These are phyloP conservation scores for Musa schizocarpa DNA, from an alignment of 176 grass and related monocot genomes.

Conservation along the genomic window DNA sequence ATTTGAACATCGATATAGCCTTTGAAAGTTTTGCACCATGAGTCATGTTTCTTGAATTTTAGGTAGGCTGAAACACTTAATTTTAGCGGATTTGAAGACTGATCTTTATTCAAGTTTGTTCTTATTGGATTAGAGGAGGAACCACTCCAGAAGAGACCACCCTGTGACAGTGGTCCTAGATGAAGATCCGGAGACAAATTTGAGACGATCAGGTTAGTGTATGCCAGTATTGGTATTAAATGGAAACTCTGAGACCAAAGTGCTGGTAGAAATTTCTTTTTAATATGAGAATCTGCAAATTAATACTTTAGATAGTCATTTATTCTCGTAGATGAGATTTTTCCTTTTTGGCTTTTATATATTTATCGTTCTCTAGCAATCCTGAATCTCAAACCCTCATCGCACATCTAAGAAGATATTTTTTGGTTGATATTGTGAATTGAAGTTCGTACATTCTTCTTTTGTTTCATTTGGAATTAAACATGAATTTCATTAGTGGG, in stretches of 20 bases:
- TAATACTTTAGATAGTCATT: background rate
- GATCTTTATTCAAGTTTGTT: background rate
- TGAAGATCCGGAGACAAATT: slow-evolving; percentile 2
- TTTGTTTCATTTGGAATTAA: too few relatives aligned
- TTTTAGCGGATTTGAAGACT: too few relatives aligned
- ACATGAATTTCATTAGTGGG: too few relatives aligned
- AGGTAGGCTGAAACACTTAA: too few relatives aligned
- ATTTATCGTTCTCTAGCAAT: background rate
- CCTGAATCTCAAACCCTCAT: background rate
- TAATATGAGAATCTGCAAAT: background rate
- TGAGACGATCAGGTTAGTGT: background rate
- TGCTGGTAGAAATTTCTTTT: background rate
- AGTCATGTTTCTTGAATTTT: too few relatives aligned
- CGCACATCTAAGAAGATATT: too few relatives aligned
- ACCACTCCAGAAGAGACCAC: background rate
- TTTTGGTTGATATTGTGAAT: background rate
- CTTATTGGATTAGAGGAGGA: background rate
- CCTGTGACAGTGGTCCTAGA: slow-evolving; percentile 1
- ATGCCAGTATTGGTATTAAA: background rate
- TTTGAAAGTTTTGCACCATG: too few relatives aligned
- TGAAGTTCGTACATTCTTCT: background rate
- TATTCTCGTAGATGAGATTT: background rate
- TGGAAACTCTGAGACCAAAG: background rate
- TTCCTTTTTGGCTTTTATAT: background rate
- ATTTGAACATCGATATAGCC: too few relatives aligned